Evolutionary conservation across 208 protist genomes (phyloP), one percentile per base, ranked within the genome.

Genomic region (Crithidia acanthocephali): DNA sequence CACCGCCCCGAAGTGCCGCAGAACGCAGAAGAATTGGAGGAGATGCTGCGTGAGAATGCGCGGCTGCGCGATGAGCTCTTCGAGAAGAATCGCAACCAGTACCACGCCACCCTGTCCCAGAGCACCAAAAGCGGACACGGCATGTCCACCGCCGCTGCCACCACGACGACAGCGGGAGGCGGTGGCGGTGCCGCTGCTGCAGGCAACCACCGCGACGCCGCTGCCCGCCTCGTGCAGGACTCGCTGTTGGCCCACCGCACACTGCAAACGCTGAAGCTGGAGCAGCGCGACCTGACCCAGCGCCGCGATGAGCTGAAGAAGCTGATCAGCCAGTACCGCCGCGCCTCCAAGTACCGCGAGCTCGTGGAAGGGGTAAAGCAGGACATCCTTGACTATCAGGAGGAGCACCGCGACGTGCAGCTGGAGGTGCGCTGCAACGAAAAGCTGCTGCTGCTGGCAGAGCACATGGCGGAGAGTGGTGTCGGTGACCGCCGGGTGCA

Each of bases 401-500:
- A 89, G 37, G 84, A 92, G 57, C 72, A 90, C 61, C 84, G 86
- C 32, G 80, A 83, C 45, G 72, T 90, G 6, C 75, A 78, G 57
- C 79, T 90, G 2, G 78, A 84, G 58, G 79, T 94, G 62, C 85
- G 86, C 47, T 87, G 81, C 67, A 94, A 94, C 66, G 89, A 94
- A 56, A 90, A 87, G 70, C 75, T 92, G 25, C 74, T 94, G 22
- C 23, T 92, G 11, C 74, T 82, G 59, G 81, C 81, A 58, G 68
- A 73, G 25, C 35, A 45, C 16, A 63, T 84, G 64, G 25, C 67
- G 32, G 79, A 84, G 28, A 77, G 78, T 1, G 81, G 85, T 1
- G 10, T 68, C 1, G 75, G 70, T n/a, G 58, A 68, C 30, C 84
- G 77, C n/a, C 75, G 77, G 13, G 65, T 95, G 33, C 57, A 61